A percentile compares a stretch with the other conserved stretches of the same genome.
phyloP scores from a whole-genome alignment of 345 rosid genomes.

The Sapria himalayana region DNA sequence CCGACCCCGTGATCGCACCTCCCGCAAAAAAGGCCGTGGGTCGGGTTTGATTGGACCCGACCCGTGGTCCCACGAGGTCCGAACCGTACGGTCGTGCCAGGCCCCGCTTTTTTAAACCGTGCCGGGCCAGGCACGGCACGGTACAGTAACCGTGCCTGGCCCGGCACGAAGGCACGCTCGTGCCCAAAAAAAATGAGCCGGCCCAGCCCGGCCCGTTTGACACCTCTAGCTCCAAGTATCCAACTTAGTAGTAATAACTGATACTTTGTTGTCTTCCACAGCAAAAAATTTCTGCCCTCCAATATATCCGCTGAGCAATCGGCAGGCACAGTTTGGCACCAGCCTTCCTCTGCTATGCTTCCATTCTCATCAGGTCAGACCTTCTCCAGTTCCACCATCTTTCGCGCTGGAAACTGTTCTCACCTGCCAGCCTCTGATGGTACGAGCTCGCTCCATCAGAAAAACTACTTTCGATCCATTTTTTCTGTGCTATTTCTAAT shows the following conservation, averaged over 20 bases:
- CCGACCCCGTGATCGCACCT: too few species aligned
- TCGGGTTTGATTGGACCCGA: too few species aligned
- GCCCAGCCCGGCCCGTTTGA: too few species aligned
- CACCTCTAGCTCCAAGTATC: too few species aligned
- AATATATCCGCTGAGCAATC: slow-evolving; percentile 67
- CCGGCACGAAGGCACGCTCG: too few species aligned
- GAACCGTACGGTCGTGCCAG: too few species aligned
- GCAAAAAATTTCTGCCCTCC: slow-evolving; percentile 68
- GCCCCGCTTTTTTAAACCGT: too few species aligned
- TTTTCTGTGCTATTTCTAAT: slow-evolving; percentile 1
- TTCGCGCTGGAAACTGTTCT: slow-evolving; percentile 73
- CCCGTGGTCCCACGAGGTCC: too few species aligned
- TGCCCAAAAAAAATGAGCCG: too few species aligned
- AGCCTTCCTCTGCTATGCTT: slow-evolving; percentile 64
- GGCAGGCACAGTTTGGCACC: slow-evolving; percentile 37
- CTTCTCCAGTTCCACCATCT: slow-evolving; percentile 67
- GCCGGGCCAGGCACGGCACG: too few species aligned
- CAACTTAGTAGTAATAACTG: not conserved
- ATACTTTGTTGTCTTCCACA: slow-evolving; percentile 12
- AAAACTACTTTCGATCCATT: slow-evolving; percentile 1
- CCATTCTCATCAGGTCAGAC: slow-evolving; percentile 76
- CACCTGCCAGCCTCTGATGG: slow-evolving; percentile 86
- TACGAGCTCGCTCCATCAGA: slow-evolving; percentile 21
- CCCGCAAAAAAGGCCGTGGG: too few species aligned
- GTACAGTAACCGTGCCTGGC: too few species aligned